Evolutionary conservation across 129 eudicot species (phyloP), one percentile per base, ranked within the genome.

Genomic region (Artemisia annua): DNA sequence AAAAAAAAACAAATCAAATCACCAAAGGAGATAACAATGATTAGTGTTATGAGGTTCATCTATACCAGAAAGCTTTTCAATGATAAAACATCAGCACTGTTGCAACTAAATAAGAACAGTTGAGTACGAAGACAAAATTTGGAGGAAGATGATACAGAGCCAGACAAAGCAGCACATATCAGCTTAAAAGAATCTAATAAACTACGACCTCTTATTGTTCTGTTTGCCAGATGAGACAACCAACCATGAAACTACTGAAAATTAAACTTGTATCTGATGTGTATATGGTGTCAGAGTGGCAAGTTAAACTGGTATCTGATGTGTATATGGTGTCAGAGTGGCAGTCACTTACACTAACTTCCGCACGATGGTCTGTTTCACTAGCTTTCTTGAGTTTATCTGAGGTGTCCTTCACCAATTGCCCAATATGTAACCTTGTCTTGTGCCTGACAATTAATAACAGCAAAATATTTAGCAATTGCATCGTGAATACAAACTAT

Each of bases 351-450:
- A 93, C 98, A 75, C 90, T 83, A 77, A 87, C 90, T 85, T 87
- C 80, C 57, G 81, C 72, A 30, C 49, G 86, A 68, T 93, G 96
- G 78, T 93, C 98, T 16, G 84, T 74, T 77, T 89, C 98, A 67
- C 96, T 93, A 13, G 96, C 98, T 87, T 87, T 92, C 83, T 93
- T 89, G 74, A 93, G 98, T 82, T 93, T 93, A 5, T 86, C 95
- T 35, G 98, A 87, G 17, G 98, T 93, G 70, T 85, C 91, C 82
- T 92, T 91, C 75, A 91, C 97, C 82, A 91, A 73, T 56, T 91
- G 93, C 22, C 93, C 96, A 81, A 91, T 83, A 80, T 91, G 97
- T 61, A 91, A 80, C 66, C 97, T 87, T 17, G 96, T 88, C 79
- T 88, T 91, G 80, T 85, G 96, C 84, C 98, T 92, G 76, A 56